phyloP scores from a whole-genome alignment of 2,329 filamentous ascomycete genomes.

The Metarhizium brunneum region DNA sequence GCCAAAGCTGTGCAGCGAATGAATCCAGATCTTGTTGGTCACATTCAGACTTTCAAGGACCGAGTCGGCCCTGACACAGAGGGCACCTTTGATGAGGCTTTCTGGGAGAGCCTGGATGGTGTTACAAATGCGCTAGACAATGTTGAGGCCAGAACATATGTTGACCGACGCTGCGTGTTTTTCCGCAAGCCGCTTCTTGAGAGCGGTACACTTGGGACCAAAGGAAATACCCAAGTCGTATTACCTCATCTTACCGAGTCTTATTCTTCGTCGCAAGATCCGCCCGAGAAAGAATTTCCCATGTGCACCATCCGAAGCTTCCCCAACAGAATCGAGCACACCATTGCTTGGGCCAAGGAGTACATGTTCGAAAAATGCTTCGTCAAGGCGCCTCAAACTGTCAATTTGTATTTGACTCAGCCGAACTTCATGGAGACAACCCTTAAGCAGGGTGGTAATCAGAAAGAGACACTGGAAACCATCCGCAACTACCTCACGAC shows the following conservation, averaged over 20 bases:
- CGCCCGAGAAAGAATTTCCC: constrained; percentile 95
- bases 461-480: constrained; percentile 86
- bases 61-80: constrained; percentile 89
- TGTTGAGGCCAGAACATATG: constrained; percentile 91
- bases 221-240: constrained; percentile 96
- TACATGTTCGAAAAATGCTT: constrained; percentile 85
- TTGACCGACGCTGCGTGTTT: constrained; percentile 93
- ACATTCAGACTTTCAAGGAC: constrained; percentile 80
- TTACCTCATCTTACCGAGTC: constrained; percentile 88
- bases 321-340: constrained; percentile 97
- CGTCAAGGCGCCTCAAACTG: constrained; percentile 85
- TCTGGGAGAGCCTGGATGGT: constrained; percentile 80
- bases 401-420: constrained; percentile 88
- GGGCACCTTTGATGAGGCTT: constrained; percentile 85
- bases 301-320: constrained; percentile 98
- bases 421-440: constrained; percentile 82
- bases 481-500: constrained; percentile 85
- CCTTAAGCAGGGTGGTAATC: constrained; percentile 86
- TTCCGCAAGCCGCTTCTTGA: constrained; percentile 96
- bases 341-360: constrained; percentile 95
- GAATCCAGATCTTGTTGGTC: constrained; percentile 85
- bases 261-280: constrained; percentile 90
- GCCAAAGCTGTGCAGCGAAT: constrained; percentile 83
- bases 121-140: constrained; percentile 98
- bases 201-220: constrained; percentile 95